Evolutionary conservation across 805 yeast species (phyloP).

Genomic region (Candida ulmi): DNA sequence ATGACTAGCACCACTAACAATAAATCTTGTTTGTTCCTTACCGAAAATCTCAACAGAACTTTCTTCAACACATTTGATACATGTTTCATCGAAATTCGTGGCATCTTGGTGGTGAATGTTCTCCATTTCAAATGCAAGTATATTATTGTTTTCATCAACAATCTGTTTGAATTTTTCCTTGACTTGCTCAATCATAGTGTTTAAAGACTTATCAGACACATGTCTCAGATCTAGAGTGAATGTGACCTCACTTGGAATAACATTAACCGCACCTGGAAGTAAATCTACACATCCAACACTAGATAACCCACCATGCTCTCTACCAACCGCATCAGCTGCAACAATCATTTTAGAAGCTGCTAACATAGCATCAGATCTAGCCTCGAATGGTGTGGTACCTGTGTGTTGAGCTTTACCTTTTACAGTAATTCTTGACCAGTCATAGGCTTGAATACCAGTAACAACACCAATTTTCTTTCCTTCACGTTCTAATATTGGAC

Average conservation of each 20-base stretch:
- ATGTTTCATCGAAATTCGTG: slow-evolving; percentile 46
- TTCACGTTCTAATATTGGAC: slow-evolving; percentile 59
- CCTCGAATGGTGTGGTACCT: slow-evolving; percentile 63
- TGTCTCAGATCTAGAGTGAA: slow-evolving; percentile 63
- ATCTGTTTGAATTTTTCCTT: slow-evolving; percentile 32
- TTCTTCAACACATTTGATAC: slow-evolving; percentile 45
- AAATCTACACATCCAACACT: slow-evolving; percentile 54
- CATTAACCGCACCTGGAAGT: slow-evolving; percentile 60
- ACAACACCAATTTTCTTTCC: slow-evolving; percentile 59
- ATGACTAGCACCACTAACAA: slow-evolving; percentile 70
- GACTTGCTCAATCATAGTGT: slow-evolving; percentile 32
- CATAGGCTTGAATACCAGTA: slow-evolving; percentile 59
- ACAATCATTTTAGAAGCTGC: slow-evolving; percentile 54
- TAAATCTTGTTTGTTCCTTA: slow-evolving; percentile 34
- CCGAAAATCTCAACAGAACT: slow-evolving; percentile 49
- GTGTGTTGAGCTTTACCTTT: slow-evolving; percentile 66
- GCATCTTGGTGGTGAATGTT: slow-evolving; percentile 48
- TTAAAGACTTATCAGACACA: slow-evolving; percentile 37
- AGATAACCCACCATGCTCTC: slow-evolving; percentile 44
- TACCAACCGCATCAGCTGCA: slow-evolving; percentile 50
- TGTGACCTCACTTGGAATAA: slow-evolving; percentile 55
- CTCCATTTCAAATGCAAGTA: slow-evolving; percentile 35
- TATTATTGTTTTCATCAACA: slow-evolving; percentile 25
- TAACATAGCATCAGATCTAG: slow-evolving; percentile 56
- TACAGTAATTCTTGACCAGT: slow-evolving; percentile 55